Conservation (phyloP, 1,139 yeast species). For the Arxiozyma slooffiae region DNA sequence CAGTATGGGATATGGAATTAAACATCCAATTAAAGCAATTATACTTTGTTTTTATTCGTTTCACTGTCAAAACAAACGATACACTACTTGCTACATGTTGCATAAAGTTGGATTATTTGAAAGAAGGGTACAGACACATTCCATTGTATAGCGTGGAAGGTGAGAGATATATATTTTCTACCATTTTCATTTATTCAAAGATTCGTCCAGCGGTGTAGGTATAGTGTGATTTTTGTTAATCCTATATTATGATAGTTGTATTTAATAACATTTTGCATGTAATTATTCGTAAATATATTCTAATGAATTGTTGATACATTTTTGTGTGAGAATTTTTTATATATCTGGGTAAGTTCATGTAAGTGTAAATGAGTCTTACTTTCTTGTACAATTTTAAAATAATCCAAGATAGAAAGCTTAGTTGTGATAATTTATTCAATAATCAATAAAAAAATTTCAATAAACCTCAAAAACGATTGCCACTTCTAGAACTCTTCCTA, state of each 20-base stretch:
- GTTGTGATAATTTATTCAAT: not conserved
- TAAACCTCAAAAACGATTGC: not conserved
- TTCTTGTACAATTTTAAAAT: not conserved
- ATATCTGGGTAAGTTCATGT: not conserved
- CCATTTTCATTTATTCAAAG: constrained; percentile 44
- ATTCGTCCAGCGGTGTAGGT: not conserved
- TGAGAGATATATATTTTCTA: constrained; percentile 71
- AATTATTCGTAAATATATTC: not conserved
- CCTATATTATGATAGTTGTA: not conserved
- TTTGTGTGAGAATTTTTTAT: too few relatives aligned
- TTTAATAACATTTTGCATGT: not conserved
- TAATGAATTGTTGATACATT: too few relatives aligned
- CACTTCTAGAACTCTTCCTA: not conserved
- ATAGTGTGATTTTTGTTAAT: too few relatives aligned
- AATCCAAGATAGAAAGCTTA: too few relatives aligned
- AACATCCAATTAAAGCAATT: constrained; percentile 37
- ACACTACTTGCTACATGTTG: constrained; percentile 49
- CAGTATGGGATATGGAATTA: constrained; percentile 60
- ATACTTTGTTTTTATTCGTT: constrained; percentile 44
- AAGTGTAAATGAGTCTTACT: too few relatives aligned
- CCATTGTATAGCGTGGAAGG: constrained; percentile 70
- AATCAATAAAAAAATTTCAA: too few relatives aligned
- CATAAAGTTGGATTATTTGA: constrained; percentile 46
- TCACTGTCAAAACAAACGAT: constrained; percentile 39
- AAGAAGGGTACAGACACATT: constrained; percentile 70